These are phyloP conservation scores for Amanita pallidorosea DNA, from an alignment of 768 basidiomycete species.

Conservation along the genomic window DNA sequence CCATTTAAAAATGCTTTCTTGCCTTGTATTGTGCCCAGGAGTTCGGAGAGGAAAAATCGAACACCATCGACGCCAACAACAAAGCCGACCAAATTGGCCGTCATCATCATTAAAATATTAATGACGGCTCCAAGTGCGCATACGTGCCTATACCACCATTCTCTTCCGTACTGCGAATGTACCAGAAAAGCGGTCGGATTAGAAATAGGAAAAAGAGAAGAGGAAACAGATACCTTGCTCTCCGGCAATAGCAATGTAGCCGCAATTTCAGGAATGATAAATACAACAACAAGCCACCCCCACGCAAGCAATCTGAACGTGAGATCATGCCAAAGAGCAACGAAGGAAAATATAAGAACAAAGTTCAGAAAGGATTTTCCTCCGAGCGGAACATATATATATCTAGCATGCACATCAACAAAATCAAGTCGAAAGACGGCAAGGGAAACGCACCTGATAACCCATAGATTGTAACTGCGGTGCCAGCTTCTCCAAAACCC, in stretches of 20 bases:
- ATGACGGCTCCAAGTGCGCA: constrained; percentile 73
- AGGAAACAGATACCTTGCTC: constrained; percentile 40
- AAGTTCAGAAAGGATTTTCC: constrained; percentile 60
- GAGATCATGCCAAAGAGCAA: constrained; percentile 96
- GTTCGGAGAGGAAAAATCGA: constrained; percentile 46
- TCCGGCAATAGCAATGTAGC: constrained; percentile 51
- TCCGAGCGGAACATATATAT: constrained; percentile 90
- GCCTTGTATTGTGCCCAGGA: constrained; percentile 66
- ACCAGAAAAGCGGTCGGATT: background rate
- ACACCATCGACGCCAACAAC: constrained; percentile 82
- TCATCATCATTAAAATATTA: constrained; percentile 84
- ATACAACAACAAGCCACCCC: constrained; percentile 93
- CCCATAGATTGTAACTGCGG: constrained; percentile 92
- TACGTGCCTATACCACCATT: constrained; percentile 78
- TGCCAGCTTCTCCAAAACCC: constrained; percentile 99
- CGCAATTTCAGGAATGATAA: constrained; percentile 78
- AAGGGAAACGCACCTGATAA: constrained; percentile 49
- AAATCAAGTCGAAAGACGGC: background rate
- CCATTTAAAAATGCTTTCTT: constrained; percentile 7
- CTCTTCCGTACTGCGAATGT: constrained; percentile 45
- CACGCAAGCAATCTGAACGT: constrained; percentile 81
- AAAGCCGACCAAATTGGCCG: constrained; percentile 91
- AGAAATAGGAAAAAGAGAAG: background rate
- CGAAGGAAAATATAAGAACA: constrained; percentile 84
- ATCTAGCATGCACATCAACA: constrained; percentile 36